Percentiles rank a stretch among this genome's conserved stretches.
These are phyloP conservation scores for Elaeagnus macrophylla DNA, from an alignment of 306 rosid genomes.

Conservation along the genomic window DNA sequence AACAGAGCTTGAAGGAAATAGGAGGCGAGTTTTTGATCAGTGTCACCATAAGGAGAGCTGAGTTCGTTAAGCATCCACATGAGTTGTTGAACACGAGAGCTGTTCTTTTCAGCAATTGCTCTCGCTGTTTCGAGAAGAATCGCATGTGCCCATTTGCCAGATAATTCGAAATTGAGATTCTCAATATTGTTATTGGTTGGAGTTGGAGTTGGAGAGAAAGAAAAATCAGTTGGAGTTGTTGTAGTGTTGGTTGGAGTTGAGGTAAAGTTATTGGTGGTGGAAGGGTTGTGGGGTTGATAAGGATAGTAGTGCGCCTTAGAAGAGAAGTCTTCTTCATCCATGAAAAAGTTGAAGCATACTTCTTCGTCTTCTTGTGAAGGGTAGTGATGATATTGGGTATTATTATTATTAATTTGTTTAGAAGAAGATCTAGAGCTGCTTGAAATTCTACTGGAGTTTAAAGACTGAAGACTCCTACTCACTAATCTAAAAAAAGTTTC, in stretches of 20 bases:
- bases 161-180: constrained; percentile 51
- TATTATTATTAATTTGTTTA: constrained; percentile 27
- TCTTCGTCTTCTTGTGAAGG: constrained; percentile 53
- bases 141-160: constrained; percentile 60
- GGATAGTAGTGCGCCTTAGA: constrained; percentile 65
- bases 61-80: constrained; percentile 97
- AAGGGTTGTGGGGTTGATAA: constrained; percentile 21
- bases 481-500: constrained; percentile 90
- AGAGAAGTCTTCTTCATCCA: constrained; percentile 93
- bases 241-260: constrained; percentile 14
- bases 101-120: constrained; percentile 63
- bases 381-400: constrained; percentile 2
- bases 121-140: constrained; percentile 61
- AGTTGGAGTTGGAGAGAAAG: constrained; percentile 37
- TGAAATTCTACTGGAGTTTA: constrained; percentile 69
- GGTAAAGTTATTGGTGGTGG: constrained; percentile 22
- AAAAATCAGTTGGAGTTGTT: constrained; percentile 18
- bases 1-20: constrained; percentile 83
- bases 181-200: background rate
- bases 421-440: constrained; percentile 60
- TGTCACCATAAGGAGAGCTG: constrained; percentile 75
- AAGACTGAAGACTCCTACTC: constrained; percentile 36
- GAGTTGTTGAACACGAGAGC: constrained; percentile 53
- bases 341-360: constrained; percentile 86
- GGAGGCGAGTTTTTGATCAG: constrained; percentile 64